Evolutionary conservation across 1,139 yeast species (phyloP), one percentile per base, ranked within the genome.

Genomic region (Kodamaea suecica): DNA sequence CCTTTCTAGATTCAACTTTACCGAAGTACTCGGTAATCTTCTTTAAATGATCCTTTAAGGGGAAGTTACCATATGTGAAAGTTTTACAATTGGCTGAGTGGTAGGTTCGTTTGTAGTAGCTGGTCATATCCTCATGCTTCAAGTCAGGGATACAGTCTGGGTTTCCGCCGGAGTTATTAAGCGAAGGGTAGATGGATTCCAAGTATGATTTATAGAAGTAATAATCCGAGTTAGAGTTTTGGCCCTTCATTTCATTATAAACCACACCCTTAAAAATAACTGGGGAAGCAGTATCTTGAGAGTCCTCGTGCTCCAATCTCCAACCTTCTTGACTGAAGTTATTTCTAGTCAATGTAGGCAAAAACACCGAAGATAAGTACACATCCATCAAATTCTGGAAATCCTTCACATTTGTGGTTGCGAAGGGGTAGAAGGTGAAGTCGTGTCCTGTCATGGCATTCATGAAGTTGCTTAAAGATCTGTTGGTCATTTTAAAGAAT

Each of bases 361-460:
- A 81, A 42, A 88, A 75, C 1, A 90, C 92, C 3, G 96, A 82
- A 43, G 92, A 95, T 35, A 90, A 68, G 55, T 94, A 92, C 6
- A 92, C 95, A 43, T 80, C 84, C 76, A 90, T 82, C 53, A 92
- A 70, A 52, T 92, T 94, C 26, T 74, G 74, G 57, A 76, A 92
- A 57, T 92, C 99, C 40, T 76, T 77, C 29, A 63, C 60, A 55
- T 92, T 92, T 4, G 97, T 90, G 2, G 98, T 92, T 16, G 97
- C 88, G 68, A 92, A 92, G 4, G 99, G 98, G 51, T 85, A 92
- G 57, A 81, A 90, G 0, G 98, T 92, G 53, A 87, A 88, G 59
- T 92, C 97, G 48, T 85, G 90, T 12, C 95, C 98, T 0, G 99
- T 92, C 96, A 92, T 86, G 10, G 99, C 99, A 57, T 92, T 92